Evolutionary conservation across 257 asterid genomes (phyloP).

Genomic region (Rhazya stricta): DNA sequence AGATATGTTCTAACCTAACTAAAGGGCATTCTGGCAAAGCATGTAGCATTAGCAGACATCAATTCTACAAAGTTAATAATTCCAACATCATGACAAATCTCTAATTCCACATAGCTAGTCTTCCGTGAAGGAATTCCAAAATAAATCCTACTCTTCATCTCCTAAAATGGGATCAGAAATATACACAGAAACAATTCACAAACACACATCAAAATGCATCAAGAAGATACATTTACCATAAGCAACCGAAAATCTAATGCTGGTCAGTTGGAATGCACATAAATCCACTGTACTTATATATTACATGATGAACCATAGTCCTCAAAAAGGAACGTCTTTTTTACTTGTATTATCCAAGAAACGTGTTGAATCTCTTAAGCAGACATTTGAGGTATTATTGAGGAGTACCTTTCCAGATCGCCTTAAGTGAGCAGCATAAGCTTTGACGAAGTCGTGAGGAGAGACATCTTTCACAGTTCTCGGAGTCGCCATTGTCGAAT

Average conservation of each 20-base stretch:
- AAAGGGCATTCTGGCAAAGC: background rate
- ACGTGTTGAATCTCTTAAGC: background rate
- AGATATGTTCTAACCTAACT: background rate
- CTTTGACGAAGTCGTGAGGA: slow-evolving; percentile 76
- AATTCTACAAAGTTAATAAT: background rate
- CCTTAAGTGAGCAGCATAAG: slow-evolving; percentile 71
- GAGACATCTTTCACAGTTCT: slow-evolving; percentile 75
- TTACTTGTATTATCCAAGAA: background rate
- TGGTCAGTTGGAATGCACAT: background rate
- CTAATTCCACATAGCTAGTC: background rate
- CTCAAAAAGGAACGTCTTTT: background rate
- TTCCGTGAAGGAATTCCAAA: background rate
- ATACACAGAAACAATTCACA: background rate
- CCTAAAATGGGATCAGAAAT: background rate
- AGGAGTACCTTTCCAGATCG: slow-evolving; percentile 74
- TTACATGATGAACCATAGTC: background rate
- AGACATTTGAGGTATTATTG: background rate
- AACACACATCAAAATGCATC: background rate
- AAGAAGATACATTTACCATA: background rate
- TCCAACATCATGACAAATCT: background rate
- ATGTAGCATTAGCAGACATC: background rate
- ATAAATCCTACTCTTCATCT: background rate
- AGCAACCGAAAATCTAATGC: background rate
- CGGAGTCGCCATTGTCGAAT: slow-evolving; percentile 41
- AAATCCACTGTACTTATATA: background rate